Conservation (phyloP, 345 rosid genomes). For the Linum trigynum region DNA sequence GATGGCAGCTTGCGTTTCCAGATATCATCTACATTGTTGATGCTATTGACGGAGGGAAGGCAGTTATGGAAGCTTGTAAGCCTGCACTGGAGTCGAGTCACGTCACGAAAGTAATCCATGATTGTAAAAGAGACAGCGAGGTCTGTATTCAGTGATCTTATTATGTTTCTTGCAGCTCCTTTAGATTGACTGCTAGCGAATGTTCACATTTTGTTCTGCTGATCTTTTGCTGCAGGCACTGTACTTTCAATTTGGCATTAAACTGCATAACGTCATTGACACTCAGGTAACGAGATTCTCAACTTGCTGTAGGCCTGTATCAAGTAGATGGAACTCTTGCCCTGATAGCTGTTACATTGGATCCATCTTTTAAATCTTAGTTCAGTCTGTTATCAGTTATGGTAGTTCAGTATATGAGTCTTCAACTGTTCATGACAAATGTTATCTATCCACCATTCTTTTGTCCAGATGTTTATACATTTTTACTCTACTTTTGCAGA, state of each 20-base stretch:
- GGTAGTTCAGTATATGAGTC: no score
- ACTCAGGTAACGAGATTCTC: slow-evolving; percentile 55
- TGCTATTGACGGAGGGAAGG: slow-evolving; percentile 63
- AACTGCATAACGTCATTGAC: slow-evolving; percentile 71
- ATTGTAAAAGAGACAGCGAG: slow-evolving; percentile 99
- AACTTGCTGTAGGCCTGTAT: slow-evolving; percentile 7
- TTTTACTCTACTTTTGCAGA: slow-evolving; percentile 30
- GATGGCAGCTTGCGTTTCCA: slow-evolving; percentile 81
- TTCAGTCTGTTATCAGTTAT: no score
- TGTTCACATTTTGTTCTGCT: slow-evolving; percentile 13
- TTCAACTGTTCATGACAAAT: background rate
- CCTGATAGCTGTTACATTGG: background rate
- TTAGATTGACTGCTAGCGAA: slow-evolving; percentile 6
- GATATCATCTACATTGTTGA: slow-evolving; percentile 87
- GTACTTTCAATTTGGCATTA: slow-evolving; percentile 85
- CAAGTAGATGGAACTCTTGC: background rate
- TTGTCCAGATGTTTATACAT: background rate
- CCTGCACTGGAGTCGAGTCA: slow-evolving; percentile 88
- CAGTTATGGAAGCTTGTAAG: slow-evolving; percentile 73
- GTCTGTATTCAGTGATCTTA: slow-evolving; percentile 33
- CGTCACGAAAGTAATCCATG: slow-evolving; percentile 91
- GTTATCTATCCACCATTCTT: background rate
- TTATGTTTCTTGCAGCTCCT: slow-evolving; percentile 17
- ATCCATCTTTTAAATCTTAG: no score
- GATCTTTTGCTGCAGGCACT: slow-evolving; percentile 40